phyloP scores from a whole-genome alignment of 2,329 filamentous ascomycete genomes.

The Pseudocercospora fuligena region DNA sequence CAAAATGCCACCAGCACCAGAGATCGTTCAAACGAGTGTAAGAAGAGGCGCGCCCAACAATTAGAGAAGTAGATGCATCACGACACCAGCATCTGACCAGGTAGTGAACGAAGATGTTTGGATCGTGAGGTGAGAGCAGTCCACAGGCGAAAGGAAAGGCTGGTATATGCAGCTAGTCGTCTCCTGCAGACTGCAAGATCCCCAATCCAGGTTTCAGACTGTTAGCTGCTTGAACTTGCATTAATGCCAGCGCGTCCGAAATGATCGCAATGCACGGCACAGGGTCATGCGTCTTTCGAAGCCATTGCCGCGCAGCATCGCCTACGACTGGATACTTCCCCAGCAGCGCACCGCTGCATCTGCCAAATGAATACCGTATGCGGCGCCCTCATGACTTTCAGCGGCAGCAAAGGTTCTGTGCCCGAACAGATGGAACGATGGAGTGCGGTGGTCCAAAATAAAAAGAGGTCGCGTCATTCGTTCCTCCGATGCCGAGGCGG shows the following conservation, averaged over 20 bases:
- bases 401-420: background rate
- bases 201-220: slow-evolving; percentile 10
- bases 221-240: slow-evolving; percentile 23
- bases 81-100: slow-evolving; percentile 31
- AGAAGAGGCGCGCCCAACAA: slow-evolving; percentile 37
- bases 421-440: background rate
- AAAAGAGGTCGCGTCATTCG: background rate
- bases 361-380: background rate
- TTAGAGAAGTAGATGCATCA: slow-evolving; percentile 35
- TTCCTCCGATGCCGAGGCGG: slow-evolving; percentile 3
- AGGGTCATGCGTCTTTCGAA: slow-evolving; percentile 3
- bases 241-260: slow-evolving; percentile 21
- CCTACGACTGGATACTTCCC: background rate
- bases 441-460: background rate
- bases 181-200: slow-evolving; percentile 22
- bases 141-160: slow-evolving; percentile 26
- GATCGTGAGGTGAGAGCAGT: slow-evolving; percentile 26
- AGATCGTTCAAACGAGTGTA: slow-evolving; percentile 38
- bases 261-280: slow-evolving; percentile 22
- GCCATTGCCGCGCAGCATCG: slow-evolving; percentile 1
- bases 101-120: slow-evolving; percentile 28
- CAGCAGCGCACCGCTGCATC: background rate
- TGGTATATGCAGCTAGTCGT: slow-evolving; percentile 26
- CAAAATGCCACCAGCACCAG: slow-evolving; percentile 21
- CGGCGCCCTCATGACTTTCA: background rate